Evolutionary conservation across 2,329 filamentous ascomycete genomes (phyloP), one percentile per base, ranked within the genome.

Genomic region (Phyllachora maydis): DNA sequence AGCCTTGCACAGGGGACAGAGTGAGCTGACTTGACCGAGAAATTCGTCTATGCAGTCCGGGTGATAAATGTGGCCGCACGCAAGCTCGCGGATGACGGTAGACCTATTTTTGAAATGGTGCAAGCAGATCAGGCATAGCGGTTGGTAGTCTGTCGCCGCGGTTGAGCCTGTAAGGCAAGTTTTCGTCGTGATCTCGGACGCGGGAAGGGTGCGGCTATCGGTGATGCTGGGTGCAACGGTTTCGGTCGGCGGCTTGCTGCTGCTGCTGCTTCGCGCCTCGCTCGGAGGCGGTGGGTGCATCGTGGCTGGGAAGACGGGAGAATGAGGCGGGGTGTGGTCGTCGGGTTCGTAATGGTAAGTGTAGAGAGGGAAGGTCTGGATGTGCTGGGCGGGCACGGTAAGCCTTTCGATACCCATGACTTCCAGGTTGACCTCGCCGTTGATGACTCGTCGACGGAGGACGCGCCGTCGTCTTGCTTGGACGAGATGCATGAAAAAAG

Each of bases 31-130:
- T 26, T 69, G 59, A 20, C 62, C 58, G 8, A 95, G 55, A 37
- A 88, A 92, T 12, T 71, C 64, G 39, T 95, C 83, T 32, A 95
- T 83, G 39, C 88, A 98, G 32, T 77, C 73, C 0, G 78, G 74
- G 34, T 98, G 85, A 46, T 83, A 98, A 27, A 95, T 85, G 42
- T 98, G 88, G 1, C 75, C 70, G 36, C 88, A 98, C 0, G 79
- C 69, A 3, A 95, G 56, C 46, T 93, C 77, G 26, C 82, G 74
- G 26, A 95, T 82, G 11, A 69, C 63, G 0, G 77, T 74, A 11
- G 58, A 49, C 18, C 65, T 62, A 10, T 68, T 61, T 14, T 74
- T 59, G 38, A 79, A 95, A 28, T 78, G 67, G 26, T 81, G 76
- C 1, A 91, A 59, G 40, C 88, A 98, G 25, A 95, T 92, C n/a